phyloP scores from a whole-genome alignment of 75 land plant genomes.

The Selaginella tamariscina region DNA sequence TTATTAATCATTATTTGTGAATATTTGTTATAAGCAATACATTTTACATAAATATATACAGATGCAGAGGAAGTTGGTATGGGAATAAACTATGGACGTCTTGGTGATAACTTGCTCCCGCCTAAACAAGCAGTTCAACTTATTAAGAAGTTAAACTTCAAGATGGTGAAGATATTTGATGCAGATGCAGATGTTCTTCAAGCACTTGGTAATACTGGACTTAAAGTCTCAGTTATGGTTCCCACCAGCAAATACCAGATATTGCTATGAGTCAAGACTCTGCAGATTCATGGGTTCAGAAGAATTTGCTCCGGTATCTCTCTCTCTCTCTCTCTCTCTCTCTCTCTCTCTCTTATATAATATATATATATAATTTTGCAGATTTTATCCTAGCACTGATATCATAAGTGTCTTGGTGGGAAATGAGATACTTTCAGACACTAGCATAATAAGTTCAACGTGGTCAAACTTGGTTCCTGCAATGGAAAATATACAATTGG shows the following conservation, averaged over 20 bases:
- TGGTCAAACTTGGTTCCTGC: conserved; percentile 6
- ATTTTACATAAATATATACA: too few species aligned
- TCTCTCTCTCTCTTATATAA: too few species aligned
- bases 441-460: background rate
- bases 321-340: too few species aligned
- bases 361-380: too few species aligned
- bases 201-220: conserved; percentile 4
- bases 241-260: background rate
- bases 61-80: background rate
- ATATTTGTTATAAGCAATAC: too few species aligned
- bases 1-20: too few species aligned
- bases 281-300: background rate
- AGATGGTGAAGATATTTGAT: background rate
- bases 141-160: background rate
- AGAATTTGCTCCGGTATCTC: background rate
- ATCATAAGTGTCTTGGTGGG: background rate
- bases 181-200: background rate
- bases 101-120: background rate
- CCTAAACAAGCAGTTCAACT: background rate
- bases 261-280: background rate
- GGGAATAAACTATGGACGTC: background rate
- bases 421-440: conserved; percentile 2
- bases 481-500: background rate
- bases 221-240: background rate
- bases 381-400: background rate